These are phyloP conservation scores for Vitis hybrid DNA, from an alignment of 177 flowering plant species.

Conservation along the genomic window DNA sequence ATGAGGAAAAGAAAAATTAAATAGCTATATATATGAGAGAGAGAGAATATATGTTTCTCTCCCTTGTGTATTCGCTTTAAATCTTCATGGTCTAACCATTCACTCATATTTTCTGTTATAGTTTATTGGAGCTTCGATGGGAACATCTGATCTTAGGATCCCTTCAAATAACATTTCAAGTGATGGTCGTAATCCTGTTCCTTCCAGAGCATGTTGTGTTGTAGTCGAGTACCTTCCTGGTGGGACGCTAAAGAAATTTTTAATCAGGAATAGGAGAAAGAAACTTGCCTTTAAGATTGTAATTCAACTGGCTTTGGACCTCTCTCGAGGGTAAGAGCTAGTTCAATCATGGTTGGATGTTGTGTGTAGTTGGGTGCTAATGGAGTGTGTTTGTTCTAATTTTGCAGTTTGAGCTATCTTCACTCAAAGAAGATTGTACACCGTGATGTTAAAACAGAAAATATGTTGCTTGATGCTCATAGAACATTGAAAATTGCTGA, in stretches of 20 bases:
- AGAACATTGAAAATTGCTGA: slow-evolving; percentile 75
- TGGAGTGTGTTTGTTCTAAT: neutral
- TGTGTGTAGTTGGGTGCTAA: neutral
- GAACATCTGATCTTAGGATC: slow-evolving; percentile 67
- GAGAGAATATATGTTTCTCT: neutral
- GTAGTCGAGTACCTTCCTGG: slow-evolving; percentile 77
- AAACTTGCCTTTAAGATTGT: slow-evolving; percentile 71
- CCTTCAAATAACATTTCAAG: slow-evolving; percentile 35
- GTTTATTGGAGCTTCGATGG: slow-evolving; percentile 90
- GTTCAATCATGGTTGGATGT: neutral
- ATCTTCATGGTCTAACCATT: neutral
- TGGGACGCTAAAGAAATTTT: slow-evolving; percentile 59
- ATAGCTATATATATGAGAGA: too few species aligned
- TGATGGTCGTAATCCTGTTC: slow-evolving; percentile 34
- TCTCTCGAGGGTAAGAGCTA: slow-evolving; percentile 68
- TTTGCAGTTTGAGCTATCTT: slow-evolving; percentile 69
- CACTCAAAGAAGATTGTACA: slow-evolving; percentile 81
- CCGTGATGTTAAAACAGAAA: slow-evolving; percentile 84
- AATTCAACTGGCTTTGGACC: slow-evolving; percentile 72
- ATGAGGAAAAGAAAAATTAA: too few species aligned
- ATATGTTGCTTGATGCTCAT: slow-evolving; percentile 60
- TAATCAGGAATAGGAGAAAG: slow-evolving; percentile 53
- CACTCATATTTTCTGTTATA: slow-evolving; percentile 18
- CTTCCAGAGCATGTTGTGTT: slow-evolving; percentile 78
- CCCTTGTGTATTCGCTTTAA: neutral